Percentiles rank a stretch among this genome's conserved stretches.
These are phyloP conservation scores for Magnusiomyces tetraspermus DNA, from an alignment of 1,139 yeast genomes.

Conservation along the genomic window DNA sequence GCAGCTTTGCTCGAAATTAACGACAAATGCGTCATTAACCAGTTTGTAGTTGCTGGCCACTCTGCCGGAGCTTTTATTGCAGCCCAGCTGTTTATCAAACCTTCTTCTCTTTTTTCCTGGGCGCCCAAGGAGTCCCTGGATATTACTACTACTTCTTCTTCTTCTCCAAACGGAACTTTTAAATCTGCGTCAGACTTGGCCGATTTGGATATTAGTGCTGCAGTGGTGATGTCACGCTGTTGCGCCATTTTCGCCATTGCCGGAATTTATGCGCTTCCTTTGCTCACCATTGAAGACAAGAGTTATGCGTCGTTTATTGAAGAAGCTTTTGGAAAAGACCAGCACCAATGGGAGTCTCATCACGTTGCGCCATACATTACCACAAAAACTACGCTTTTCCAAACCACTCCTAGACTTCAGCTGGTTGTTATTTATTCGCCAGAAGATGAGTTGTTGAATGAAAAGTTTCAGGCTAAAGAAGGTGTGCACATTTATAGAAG, in stretches of 20 bases:
- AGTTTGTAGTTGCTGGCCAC: slow-evolving; percentile 52
- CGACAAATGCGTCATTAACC: slow-evolving; percentile 25
- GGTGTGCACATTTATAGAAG: slow-evolving; percentile 21
- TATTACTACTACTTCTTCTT: neutral
- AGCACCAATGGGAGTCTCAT: slow-evolving; percentile 6
- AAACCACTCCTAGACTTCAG: slow-evolving; percentile 11
- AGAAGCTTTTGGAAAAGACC: slow-evolving; percentile 37
- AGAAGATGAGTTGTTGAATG: slow-evolving; percentile 32
- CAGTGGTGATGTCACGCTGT: slow-evolving; percentile 12
- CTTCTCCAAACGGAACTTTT: neutral
- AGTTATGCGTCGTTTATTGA: slow-evolving; percentile 36
- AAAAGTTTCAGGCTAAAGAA: slow-evolving; percentile 26
- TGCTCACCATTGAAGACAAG: slow-evolving; percentile 39
- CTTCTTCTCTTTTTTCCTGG: neutral
- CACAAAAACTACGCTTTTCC: neutral
- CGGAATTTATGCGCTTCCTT: slow-evolving; percentile 43
- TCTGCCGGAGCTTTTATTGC: slow-evolving; percentile 74
- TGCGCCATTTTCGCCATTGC: slow-evolving; percentile 35
- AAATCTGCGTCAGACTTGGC: neutral
- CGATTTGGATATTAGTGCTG: neutral
- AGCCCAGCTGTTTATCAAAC: slow-evolving; percentile 41
- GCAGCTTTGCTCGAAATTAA: slow-evolving; percentile 36
- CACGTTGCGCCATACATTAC: slow-evolving; percentile 4
- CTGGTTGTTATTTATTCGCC: slow-evolving; percentile 32
- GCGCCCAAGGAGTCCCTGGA: neutral